Evolutionary conservation across 805 yeast species (phyloP).

Genomic region (Ogataea thermomethanolica): DNA sequence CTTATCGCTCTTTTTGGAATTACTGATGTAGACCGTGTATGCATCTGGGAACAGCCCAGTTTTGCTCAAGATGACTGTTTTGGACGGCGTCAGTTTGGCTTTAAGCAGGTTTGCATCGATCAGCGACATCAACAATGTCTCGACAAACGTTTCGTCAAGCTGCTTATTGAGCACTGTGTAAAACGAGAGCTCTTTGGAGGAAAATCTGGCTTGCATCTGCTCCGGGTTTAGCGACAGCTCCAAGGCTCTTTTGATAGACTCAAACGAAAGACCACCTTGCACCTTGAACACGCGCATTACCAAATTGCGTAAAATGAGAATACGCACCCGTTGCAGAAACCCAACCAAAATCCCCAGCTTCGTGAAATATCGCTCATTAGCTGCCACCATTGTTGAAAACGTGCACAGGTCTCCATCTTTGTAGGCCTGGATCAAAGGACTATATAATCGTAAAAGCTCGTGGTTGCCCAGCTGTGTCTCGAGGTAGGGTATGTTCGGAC

Average conservation of each 20-base stretch:
- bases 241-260: constrained; percentile 26
- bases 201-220: constrained; percentile 8
- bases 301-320: constrained; percentile 46
- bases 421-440: constrained; percentile 35
- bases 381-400: constrained; percentile 34
- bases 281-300: constrained; percentile 22
- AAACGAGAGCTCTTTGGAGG: constrained; percentile 15
- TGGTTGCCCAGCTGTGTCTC: constrained; percentile 14
- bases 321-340: constrained; percentile 43
- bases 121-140: constrained; percentile 48
- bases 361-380: constrained; percentile 38
- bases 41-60: constrained; percentile 30
- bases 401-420: constrained; percentile 40
- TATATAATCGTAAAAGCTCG: constrained; percentile 34
- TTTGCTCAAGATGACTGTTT: constrained; percentile 29
- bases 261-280: constrained; percentile 18
- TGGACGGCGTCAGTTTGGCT: constrained; percentile 41
- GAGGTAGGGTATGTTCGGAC: constrained; percentile 37
- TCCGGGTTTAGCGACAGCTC: constrained; percentile 18
- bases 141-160: constrained; percentile 41
- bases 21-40: constrained; percentile 18
- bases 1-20: constrained; percentile 20
- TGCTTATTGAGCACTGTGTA: constrained; percentile 15
- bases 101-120: constrained; percentile 51
- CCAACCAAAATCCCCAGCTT: constrained; percentile 38